A percentile compares a stretch with the other conserved stretches of the same genome.
phyloP scores from a whole-genome alignment of 306 rosid species.

The apple (Malus domestica) region DNA sequence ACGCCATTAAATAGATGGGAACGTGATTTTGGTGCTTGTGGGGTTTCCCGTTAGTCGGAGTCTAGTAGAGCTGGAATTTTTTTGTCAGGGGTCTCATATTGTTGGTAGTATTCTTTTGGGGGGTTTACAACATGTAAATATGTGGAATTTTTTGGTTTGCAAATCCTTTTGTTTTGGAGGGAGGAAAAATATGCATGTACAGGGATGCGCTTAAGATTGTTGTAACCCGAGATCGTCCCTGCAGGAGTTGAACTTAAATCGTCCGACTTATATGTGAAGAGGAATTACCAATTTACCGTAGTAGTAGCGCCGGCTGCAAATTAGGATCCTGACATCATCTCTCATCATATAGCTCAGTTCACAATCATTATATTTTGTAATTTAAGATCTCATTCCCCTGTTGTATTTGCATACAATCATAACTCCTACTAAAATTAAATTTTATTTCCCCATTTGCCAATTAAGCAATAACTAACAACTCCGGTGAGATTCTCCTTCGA shows the following conservation, averaged over 20 bases:
- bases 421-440: too few species aligned
- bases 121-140: constrained; percentile 56
- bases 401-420: too few species aligned
- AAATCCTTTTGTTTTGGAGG: constrained; percentile 24
- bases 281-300: too few species aligned
- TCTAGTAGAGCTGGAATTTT: constrained; percentile 38
- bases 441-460: too few species aligned
- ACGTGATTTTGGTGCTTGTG: constrained; percentile 18
- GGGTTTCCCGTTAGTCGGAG: constrained; percentile 27
- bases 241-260: neutral
- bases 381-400: too few species aligned
- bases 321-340: neutral
- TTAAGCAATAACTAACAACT: too few species aligned
- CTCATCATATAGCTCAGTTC: too few species aligned
- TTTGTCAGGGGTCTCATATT: constrained; percentile 17
- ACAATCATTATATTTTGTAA: too few species aligned
- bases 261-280: too few species aligned
- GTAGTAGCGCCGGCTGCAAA: neutral
- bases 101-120: constrained; percentile 17
- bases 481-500: too few species aligned
- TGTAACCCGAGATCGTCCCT: constrained; percentile 14
- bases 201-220: constrained; percentile 57
- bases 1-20: constrained; percentile 61
- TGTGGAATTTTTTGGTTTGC: constrained; percentile 57
- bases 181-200: constrained; percentile 48